phyloP scores from a whole-genome alignment of 176 grass and related monocot species.

The Dactylis glomerata region DNA sequence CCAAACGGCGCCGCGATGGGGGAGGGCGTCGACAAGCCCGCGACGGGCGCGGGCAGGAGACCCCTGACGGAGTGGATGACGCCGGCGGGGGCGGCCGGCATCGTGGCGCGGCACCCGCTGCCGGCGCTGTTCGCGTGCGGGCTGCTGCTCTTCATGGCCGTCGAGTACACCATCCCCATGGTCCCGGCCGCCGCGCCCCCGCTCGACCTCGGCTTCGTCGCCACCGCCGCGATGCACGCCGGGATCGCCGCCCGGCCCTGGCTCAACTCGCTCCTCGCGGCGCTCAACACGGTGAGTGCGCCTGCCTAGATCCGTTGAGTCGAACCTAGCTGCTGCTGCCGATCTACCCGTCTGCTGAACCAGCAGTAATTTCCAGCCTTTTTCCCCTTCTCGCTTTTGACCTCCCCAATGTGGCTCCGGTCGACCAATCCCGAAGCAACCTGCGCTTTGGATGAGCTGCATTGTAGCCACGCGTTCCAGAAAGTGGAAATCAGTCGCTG shows the following conservation, averaged over 20 bases:
- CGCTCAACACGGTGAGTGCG: conserved; percentile 73
- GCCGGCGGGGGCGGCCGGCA: neutral
- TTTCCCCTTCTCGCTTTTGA: neutral
- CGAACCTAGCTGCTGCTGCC: neutral
- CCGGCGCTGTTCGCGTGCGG: conserved; percentile 49
- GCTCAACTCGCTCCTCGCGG: conserved; percentile 86
- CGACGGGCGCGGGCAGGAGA: neutral
- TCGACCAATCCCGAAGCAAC: neutral
- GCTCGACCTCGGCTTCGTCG: conserved; percentile 67
- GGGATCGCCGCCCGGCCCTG: conserved; percentile 40
- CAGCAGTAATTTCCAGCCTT: neutral
- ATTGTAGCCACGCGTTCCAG: neutral
- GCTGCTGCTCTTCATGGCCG: conserved; percentile 79
- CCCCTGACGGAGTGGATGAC: conserved; percentile 20
- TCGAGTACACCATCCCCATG: conserved; percentile 96
- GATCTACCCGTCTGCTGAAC: neutral
- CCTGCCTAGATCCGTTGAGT: neutral
- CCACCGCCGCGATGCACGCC: conserved; percentile 53
- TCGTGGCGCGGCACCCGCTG: conserved; percentile 48
- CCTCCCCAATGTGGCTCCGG: neutral
- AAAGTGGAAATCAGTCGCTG: neutral
- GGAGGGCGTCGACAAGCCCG: neutral
- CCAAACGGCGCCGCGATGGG: neutral
- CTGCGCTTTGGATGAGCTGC: neutral
- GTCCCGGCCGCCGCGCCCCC: conserved; percentile 52